Evolutionary conservation across 2,329 filamentous ascomycete genomes (phyloP).

Genomic region (Acrodontium crateriforme): DNA sequence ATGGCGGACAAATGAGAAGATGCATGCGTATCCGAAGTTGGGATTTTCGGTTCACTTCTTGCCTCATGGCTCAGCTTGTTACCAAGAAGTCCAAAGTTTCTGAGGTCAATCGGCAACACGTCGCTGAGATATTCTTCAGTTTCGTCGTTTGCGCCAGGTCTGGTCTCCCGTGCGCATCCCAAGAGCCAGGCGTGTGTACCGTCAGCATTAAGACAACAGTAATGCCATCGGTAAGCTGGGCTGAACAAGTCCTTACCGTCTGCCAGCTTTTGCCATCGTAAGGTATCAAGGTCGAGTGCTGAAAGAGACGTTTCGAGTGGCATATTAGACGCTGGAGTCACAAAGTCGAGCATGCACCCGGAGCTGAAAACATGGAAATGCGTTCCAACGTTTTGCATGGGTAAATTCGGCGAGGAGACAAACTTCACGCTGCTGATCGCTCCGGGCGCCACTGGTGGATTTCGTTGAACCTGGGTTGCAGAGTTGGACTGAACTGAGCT

Average conservation of each 20-base stretch:
- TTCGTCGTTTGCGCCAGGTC: constrained; percentile 52
- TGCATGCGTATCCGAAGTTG: constrained; percentile 40
- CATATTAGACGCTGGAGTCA: constrained; percentile 80
- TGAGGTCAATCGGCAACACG: constrained; percentile 84
- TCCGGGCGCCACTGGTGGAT: constrained; percentile 54
- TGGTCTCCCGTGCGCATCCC: constrained; percentile 71
- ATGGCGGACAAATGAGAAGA: constrained; percentile 46
- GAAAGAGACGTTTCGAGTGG: constrained; percentile 82
- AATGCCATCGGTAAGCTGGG: constrained; percentile 90
- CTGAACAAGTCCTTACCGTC: constrained; percentile 91
- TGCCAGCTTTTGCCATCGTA: constrained; percentile 90
- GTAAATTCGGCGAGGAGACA: constrained; percentile 70
- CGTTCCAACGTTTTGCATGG: constrained; percentile 76
- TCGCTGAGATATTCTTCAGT: constrained; percentile 90
- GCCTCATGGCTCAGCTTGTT: constrained; percentile 43
- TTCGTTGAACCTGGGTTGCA: constrained; percentile 29
- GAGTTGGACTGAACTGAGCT: constrained; percentile 45
- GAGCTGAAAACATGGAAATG: constrained; percentile 95
- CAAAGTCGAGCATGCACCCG: constrained; percentile 82
- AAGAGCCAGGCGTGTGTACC: constrained; percentile 94
- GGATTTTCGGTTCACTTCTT: constrained; percentile 27
- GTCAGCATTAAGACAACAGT: constrained; percentile 89
- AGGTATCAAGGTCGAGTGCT: constrained; percentile 68
- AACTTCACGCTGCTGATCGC: constrained; percentile 85
- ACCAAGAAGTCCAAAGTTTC: constrained; percentile 79